These are phyloP conservation scores for Exophiala phaeomuriformis DNA, from an alignment of 2,329 filamentous ascomycete genomes.

Conservation along the genomic window DNA sequence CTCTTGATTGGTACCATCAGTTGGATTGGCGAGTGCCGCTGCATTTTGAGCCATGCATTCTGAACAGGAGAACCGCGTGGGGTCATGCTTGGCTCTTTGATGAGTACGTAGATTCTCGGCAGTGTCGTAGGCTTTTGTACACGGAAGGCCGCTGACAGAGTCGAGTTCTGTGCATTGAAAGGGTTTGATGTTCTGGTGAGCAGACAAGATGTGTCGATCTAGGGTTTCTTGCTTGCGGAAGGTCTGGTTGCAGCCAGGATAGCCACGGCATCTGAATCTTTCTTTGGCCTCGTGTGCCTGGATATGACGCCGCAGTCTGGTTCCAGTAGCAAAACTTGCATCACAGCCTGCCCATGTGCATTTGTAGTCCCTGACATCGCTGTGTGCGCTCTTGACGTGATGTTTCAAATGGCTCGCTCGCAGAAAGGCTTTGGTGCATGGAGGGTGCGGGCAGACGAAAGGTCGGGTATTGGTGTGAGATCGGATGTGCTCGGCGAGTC, in stretches of 20 bases:
- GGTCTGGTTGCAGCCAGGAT: constrained; percentile 62
- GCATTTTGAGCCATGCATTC: constrained; percentile 51
- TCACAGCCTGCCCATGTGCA: constrained; percentile 67
- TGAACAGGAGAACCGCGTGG: constrained; percentile 66
- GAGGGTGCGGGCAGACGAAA: constrained; percentile 62
- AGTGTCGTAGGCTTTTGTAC: constrained; percentile 65
- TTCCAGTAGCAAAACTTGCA: constrained; percentile 75
- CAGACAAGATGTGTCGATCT: constrained; percentile 69
- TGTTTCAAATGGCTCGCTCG: constrained; percentile 80
- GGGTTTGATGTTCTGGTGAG: constrained; percentile 64
- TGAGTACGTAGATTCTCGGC: constrained; percentile 65
- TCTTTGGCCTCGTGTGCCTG: constrained; percentile 72
- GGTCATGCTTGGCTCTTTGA: constrained; percentile 60
- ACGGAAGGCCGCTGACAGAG: constrained; percentile 47
- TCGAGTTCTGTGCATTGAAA: constrained; percentile 62
- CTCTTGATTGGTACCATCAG: constrained; percentile 7
- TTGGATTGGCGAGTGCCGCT: constrained; percentile 34
- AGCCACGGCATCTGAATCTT: constrained; percentile 64
- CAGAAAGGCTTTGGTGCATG: constrained; percentile 75
- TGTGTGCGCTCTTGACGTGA: constrained; percentile 77
- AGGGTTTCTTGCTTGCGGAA: constrained; percentile 86
- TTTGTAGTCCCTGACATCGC: constrained; percentile 58
- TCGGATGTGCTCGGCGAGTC: constrained; percentile 69
- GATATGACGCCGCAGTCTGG: constrained; percentile 67
- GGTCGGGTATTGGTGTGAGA: constrained; percentile 81